Evolutionary conservation across 108 stramenopile species (phyloP).

Genomic region (Nitzschia putrida): DNA sequence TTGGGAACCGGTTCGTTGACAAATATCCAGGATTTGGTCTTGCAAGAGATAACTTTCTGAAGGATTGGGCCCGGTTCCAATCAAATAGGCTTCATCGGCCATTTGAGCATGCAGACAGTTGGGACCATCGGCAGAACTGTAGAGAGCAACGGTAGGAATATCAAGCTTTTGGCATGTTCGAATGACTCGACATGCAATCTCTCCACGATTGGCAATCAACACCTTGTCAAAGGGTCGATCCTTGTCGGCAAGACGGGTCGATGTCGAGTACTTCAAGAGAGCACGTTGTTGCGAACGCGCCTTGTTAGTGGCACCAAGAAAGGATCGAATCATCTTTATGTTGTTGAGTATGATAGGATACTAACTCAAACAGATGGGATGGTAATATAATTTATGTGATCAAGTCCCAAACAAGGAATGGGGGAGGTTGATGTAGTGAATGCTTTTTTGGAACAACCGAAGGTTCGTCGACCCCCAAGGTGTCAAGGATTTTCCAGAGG

Average conservation of each 20-base stretch:
- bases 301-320: too few species aligned
- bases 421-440: too few species aligned
- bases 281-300: too few species aligned
- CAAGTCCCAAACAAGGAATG: too few species aligned
- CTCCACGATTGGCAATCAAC: conserved; percentile 93
- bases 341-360: too few species aligned
- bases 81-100: conserved; percentile 82
- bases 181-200: conserved; percentile 92
- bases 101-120: conserved; percentile 55
- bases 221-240: conserved; percentile 60
- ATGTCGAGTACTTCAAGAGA: too few species aligned
- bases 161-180: conserved; percentile 73
- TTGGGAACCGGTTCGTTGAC: conserved; percentile 69
- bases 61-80: conserved; percentile 80
- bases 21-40: conserved; percentile 77
- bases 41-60: conserved; percentile 75
- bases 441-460: too few species aligned
- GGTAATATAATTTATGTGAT: too few species aligned
- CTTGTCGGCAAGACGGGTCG: neutral
- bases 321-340: too few species aligned
- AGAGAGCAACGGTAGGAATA: conserved; percentile 91
- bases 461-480: too few species aligned
- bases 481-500: too few species aligned
- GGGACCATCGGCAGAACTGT: conserved; percentile 82
- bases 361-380: too few species aligned